Evolutionary conservation across 1,139 yeast genomes (phyloP).

Genomic region (Zhuliangozyma blackwelliae): DNA sequence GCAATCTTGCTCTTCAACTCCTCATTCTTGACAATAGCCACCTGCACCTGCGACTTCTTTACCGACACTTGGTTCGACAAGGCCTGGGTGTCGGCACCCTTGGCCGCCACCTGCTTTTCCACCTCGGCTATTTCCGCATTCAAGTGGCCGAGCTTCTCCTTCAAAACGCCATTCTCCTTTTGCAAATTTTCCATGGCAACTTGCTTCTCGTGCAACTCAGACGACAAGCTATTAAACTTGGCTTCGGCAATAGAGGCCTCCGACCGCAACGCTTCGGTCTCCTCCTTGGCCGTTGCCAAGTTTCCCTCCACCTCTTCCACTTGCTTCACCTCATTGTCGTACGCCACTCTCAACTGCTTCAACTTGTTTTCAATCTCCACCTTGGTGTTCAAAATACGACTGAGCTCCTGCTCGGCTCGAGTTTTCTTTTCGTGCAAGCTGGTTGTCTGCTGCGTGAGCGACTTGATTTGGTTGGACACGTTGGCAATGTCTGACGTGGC

Average conservation of each 20-base stretch:
- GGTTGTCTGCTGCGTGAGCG: slow-evolving; percentile 72
- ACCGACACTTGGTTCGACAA: slow-evolving; percentile 63
- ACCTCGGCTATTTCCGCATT: slow-evolving; percentile 65
- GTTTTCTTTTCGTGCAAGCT: slow-evolving; percentile 66
- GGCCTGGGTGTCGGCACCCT: slow-evolving; percentile 52
- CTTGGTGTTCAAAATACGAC: slow-evolving; percentile 59
- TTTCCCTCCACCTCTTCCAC: slow-evolving; percentile 64
- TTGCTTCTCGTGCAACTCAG: slow-evolving; percentile 62
- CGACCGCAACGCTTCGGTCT: slow-evolving; percentile 67
- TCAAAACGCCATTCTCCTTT: slow-evolving; percentile 58
- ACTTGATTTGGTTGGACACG: slow-evolving; percentile 76
- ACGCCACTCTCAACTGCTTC: slow-evolving; percentile 59
- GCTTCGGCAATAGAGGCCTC: slow-evolving; percentile 83
- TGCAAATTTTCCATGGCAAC: slow-evolving; percentile 60
- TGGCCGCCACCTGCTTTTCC: slow-evolving; percentile 50
- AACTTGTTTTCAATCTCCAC: slow-evolving; percentile 70
- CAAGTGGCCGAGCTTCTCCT: slow-evolving; percentile 61
- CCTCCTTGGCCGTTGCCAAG: slow-evolving; percentile 57
- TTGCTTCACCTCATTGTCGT: slow-evolving; percentile 76
- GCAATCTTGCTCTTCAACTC: slow-evolving; percentile 29
- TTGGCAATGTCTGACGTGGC: slow-evolving; percentile 88
- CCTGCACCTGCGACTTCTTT: slow-evolving; percentile 63
- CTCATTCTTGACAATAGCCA: slow-evolving; percentile 54
- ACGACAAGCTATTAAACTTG: slow-evolving; percentile 65
- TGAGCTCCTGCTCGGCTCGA: slow-evolving; percentile 73